These are phyloP conservation scores for Ceratocystis harringtonii DNA, from an alignment of 2,329 filamentous ascomycete species.

Conservation along the genomic window DNA sequence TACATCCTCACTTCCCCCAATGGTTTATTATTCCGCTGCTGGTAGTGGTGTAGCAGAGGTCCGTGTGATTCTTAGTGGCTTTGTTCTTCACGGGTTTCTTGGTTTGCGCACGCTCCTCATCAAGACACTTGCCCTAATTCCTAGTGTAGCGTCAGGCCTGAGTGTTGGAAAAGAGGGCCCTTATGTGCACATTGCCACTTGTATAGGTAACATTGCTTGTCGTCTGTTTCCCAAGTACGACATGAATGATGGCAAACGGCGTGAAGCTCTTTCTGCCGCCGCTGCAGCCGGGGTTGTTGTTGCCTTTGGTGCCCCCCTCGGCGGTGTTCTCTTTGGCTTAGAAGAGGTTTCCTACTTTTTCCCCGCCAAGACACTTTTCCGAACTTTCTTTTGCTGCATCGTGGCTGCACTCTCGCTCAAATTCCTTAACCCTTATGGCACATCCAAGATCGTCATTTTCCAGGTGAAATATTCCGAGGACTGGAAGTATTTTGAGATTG, in stretches of 20 bases:
- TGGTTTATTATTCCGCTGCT: constrained; percentile 90
- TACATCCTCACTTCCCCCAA: constrained; percentile 42
- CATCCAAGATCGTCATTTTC: constrained; percentile 91
- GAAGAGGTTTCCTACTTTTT: constrained; percentile 98
- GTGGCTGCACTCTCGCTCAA: constrained; percentile 81
- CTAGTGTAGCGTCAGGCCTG: constrained; percentile 83
- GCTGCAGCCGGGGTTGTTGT: constrained; percentile 87
- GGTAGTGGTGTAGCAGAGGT: constrained; percentile 95
- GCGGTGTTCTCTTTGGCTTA: constrained; percentile 79
- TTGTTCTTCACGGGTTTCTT: constrained; percentile 89
- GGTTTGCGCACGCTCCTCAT: constrained; percentile 74
- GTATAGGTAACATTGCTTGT: constrained; percentile 87
- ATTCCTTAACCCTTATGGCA: constrained; percentile 91
- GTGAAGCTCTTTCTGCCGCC: constrained; percentile 84
- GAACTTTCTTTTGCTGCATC: constrained; percentile 97
- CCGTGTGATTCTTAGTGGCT: constrained; percentile 93
- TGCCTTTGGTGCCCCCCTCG: constrained; percentile 76
- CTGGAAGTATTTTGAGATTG: constrained; percentile 88
- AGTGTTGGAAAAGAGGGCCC: constrained; percentile 90
- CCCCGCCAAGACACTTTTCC: constrained; percentile 88
- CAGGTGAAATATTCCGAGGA: constrained; percentile 80
- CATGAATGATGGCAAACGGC: constrained; percentile 80
- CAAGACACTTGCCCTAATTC: constrained; percentile 68
- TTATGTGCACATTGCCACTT: constrained; percentile 93
- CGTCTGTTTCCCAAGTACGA: constrained; percentile 92